Evolutionary conservation across 2,329 filamentous ascomycete species (phyloP), one percentile per base, ranked within the genome.

Genomic region (Penicillium brevicompactum): DNA sequence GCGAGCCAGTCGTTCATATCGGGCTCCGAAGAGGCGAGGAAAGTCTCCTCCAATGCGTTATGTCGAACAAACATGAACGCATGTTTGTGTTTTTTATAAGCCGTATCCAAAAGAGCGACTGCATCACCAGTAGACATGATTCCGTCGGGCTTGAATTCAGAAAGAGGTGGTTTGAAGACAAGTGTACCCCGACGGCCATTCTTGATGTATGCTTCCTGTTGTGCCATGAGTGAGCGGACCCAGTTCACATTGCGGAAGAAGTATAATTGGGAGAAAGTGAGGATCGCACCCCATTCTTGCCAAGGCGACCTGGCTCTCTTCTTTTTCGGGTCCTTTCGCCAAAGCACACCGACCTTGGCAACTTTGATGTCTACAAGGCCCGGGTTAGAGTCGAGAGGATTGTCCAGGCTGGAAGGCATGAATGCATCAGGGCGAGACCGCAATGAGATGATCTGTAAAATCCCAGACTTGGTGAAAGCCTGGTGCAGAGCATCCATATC

Each of bases 1-100:
- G 90, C 90, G 27, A 99, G 80, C 94, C 94, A 99, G 70, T 99
- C 94, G 67, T 97, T 96, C 82, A 96, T 87, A 66, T 99, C 94
- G 1, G 85, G 80, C 66, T 99, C 94, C 50, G 86, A 91, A 65
- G 97, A 92, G 5, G 94, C 93, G 16, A 97, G 79, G 37, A 99
- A 88, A 0, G 93, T 87, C 70, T 99, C 94, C 67, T 99, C 93
- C 38, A 92, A 80, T 1, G 91, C 90, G 48, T 90, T 89, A 61
- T 94, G 90, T 30, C 91, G 86, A 56, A 96, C 90, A 66, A 97
- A 93, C 13, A 92, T 83, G 68, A 99, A 97, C 0, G 94, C 91
- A 72, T 97, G 87, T 75, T 97, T 99, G 75, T 99, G 94, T 72
- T 77, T 94, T 74, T 88, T 96, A 73, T 99, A 99, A 8, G 84